Conservation (phyloP, 140 eudicot genomes). For the Oenanthe javanica region DNA sequence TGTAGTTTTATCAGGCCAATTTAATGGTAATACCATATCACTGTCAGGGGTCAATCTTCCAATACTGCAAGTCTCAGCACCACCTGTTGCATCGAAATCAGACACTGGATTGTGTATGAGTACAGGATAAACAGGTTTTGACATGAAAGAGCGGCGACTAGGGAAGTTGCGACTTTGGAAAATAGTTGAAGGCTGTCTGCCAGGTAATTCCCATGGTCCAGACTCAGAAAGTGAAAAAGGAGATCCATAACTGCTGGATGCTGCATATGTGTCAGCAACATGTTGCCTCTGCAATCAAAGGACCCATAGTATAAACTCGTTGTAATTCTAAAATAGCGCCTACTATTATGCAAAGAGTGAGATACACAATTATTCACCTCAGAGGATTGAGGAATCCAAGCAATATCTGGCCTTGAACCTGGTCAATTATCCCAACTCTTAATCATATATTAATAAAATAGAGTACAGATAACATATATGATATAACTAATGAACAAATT, state of each 20-base stretch:
- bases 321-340: not conserved
- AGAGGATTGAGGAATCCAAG: conserved; percentile 10
- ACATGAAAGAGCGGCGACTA: conserved; percentile 8
- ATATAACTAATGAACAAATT: not conserved
- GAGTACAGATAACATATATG: not conserved
- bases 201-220: not conserved
- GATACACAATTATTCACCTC: conserved; percentile 8
- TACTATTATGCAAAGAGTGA: not conserved
- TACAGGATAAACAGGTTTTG: conserved; percentile 16
- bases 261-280: not conserved
- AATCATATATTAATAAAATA: not conserved
- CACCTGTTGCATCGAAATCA: not conserved
- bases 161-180: conserved; percentile 6
- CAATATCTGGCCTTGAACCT: conserved; percentile 6
- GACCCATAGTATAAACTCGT: too few relatives aligned
- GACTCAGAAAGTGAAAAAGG: conserved; percentile 13
- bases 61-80: conserved; percentile 7
- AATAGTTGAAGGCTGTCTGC: not conserved
- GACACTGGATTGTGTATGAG: conserved; percentile 10
- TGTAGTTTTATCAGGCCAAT: not conserved
- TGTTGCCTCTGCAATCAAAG: conserved; percentile 3
- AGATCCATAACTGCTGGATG: conserved; percentile 9
- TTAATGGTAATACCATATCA: not conserved
- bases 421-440: not conserved
- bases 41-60: not conserved